These are phyloP conservation scores for Trichosanthes cucumerina DNA, from an alignment of 306 rosid genomes.

Conservation along the genomic window DNA sequence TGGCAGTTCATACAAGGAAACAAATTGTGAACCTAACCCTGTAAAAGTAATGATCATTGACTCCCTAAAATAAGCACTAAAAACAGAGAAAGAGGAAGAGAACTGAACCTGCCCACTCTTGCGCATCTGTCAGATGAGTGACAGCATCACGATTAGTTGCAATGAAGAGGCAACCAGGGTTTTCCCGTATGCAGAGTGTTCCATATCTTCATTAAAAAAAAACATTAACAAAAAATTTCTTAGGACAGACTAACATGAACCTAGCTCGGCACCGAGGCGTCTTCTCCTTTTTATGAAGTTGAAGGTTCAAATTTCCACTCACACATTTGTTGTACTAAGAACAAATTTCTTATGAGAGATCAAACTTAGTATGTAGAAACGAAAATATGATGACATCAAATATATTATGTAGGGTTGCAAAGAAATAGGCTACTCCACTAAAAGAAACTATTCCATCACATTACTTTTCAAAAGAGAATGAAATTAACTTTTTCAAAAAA, in stretches of 20 bases:
- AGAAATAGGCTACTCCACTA: neutral
- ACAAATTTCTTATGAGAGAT: neutral
- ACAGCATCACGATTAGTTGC: constrained; percentile 98
- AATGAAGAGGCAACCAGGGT: constrained; percentile 97
- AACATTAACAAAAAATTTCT: neutral
- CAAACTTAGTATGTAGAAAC: neutral
- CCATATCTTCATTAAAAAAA: constrained; percentile 56
- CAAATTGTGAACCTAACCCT: neutral
- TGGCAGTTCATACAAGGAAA: neutral
- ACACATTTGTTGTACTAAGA: neutral
- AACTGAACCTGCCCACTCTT: constrained; percentile 96
- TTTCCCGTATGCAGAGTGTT: constrained; percentile 92
- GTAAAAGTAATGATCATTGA: neutral
- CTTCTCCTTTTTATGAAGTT: neutral
- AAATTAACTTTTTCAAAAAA: too few species aligned
- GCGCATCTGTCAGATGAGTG: constrained; percentile 98
- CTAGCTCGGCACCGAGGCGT: neutral
- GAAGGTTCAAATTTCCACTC: neutral
- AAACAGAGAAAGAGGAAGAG: neutral
- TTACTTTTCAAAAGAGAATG: neutral
- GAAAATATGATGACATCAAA: neutral
- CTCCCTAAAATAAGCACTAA: neutral
- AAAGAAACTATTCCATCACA: neutral
- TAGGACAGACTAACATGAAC: neutral
- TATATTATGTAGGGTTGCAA: neutral